Base-by-base conservation (phyloP, 164 flowering plant genomes). In the Liquidambar formosana region DNA sequence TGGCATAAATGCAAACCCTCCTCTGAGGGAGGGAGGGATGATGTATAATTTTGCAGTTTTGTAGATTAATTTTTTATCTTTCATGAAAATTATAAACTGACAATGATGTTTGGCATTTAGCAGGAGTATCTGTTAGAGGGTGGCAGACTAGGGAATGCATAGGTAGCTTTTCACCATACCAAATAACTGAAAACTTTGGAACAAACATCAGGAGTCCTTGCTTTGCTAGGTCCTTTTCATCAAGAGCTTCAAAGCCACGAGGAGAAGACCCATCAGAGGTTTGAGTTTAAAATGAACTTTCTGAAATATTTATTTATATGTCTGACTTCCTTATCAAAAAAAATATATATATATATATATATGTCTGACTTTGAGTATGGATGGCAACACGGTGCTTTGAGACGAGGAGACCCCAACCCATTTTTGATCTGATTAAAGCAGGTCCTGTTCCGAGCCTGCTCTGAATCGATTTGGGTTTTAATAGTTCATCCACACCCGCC, bases 181-280 rank as follows among this genome's bases (percentile, higher is more conserved):
- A 67, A 33, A 65, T 53, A 15, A 53, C 33, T 21, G 38, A 18
- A 33, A 73, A 8, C 13, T n/a, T 38, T 75, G 73, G 59, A 26
- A 45, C 52, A 28, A 52, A 45, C 21, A 43, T 61, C 18, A 52
- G n/a, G 12, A 46, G 3, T 33, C 66, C 74, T 56, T 74, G 23
- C 59, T 71, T 64, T 54, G 64, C 68, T 25, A 78, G 86, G 74
- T 73, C 77, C 22, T 76, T 82, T 76, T 77, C 87, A 43, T 84
- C 86, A 56, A 71, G 66, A 57, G 56, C 87, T 65, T 74, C 84
- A 62, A 65, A 72, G 65, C 58, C 76, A 67, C 62, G 57, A 27
- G 49, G 59, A 64, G 45, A 71, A 69, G 76, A 74, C 27, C 67
- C 44, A 58, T 68, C 83, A 15, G 80, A 83, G 87, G 89, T 86